These are phyloP conservation scores for Tilletia indica DNA, from an alignment of 1,284 basidiomycete genomes.

Conservation along the genomic window DNA sequence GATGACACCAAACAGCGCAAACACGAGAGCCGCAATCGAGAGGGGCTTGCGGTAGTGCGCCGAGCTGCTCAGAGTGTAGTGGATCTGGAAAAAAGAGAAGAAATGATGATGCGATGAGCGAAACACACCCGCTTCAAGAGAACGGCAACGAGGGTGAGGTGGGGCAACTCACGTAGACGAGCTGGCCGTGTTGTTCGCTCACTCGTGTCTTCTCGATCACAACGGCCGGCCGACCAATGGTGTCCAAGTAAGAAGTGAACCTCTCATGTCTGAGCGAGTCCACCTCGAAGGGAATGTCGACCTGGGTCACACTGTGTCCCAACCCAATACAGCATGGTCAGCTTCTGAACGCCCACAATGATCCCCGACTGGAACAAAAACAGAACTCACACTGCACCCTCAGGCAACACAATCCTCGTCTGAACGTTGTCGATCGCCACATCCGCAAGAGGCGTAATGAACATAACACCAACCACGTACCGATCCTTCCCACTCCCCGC, in stretches of 20 bases:
- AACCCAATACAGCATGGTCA: slow-evolving; percentile 12
- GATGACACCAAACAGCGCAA: slow-evolving; percentile 24
- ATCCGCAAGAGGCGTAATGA: slow-evolving; percentile 77
- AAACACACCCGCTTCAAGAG: neutral
- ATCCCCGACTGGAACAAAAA: too few relatives aligned
- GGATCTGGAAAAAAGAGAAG: slow-evolving; percentile 23
- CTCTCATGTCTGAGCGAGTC: slow-evolving; percentile 65
- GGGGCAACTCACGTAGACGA: slow-evolving; percentile 29
- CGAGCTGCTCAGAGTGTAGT: slow-evolving; percentile 33
- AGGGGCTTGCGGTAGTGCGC: slow-evolving; percentile 38
- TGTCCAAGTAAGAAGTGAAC: slow-evolving; percentile 87
- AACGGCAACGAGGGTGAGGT: neutral
- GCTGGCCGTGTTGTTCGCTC: slow-evolving; percentile 20
- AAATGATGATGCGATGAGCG: neutral
- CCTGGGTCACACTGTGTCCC: slow-evolving; percentile 68
- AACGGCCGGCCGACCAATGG: slow-evolving; percentile 79
- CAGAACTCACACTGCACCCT: slow-evolving; percentile 85
- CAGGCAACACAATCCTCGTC: slow-evolving; percentile 79
- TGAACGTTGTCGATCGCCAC: slow-evolving; percentile 74
- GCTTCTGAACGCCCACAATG: neutral
- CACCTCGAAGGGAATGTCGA: slow-evolving; percentile 75
- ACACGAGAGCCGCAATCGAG: slow-evolving; percentile 27
- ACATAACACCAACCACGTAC: slow-evolving; percentile 77
- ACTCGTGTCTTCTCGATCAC: slow-evolving; percentile 61
- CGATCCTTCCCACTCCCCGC: slow-evolving; percentile 56